Evolutionary conservation across 306 rosid species (phyloP).

Genomic region (Citrullus colocynthis): DNA sequence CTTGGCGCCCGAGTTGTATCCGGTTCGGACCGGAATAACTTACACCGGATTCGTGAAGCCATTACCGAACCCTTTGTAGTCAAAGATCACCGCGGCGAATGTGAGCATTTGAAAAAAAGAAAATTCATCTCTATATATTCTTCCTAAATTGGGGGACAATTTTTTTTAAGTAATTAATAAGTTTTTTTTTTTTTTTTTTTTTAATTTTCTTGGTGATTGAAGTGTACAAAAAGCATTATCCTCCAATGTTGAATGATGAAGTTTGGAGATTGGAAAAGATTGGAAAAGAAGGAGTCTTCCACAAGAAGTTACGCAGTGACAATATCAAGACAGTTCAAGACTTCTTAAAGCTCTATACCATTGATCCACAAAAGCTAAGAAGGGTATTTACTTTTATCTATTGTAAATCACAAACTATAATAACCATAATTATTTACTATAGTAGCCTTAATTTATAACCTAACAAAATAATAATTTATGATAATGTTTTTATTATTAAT

Average conservation of each 20-base stretch:
- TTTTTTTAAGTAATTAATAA: too few species aligned
- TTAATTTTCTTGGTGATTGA: not conserved
- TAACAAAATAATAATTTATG: not conserved
- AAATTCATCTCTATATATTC: too few species aligned
- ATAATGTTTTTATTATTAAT: too few species aligned
- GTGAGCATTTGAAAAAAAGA: slow-evolving; percentile 33
- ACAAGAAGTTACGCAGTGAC: slow-evolving; percentile 21
- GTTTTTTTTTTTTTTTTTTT: not conserved
- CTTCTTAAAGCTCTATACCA: slow-evolving; percentile 43
- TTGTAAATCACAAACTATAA: too few species aligned
- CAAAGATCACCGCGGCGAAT: slow-evolving; percentile 93
- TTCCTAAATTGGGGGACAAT: too few species aligned
- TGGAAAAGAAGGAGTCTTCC: slow-evolving; percentile 87
- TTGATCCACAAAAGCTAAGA: slow-evolving; percentile 38
- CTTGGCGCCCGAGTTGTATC: slow-evolving; percentile 35
- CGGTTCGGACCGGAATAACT: slow-evolving; percentile 15
- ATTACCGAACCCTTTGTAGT: slow-evolving; percentile 62
- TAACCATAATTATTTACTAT: too few species aligned
- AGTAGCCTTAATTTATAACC: too few species aligned
- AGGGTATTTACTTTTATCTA: slow-evolving; percentile 16
- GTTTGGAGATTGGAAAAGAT: slow-evolving; percentile 94
- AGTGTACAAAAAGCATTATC: slow-evolving; percentile 93
- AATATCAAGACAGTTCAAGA: slow-evolving; percentile 67
- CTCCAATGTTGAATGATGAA: slow-evolving; percentile 64
- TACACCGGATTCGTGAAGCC: slow-evolving; percentile 45